A percentile compares a stretch with the other conserved stretches of the same genome.
Conservation (phyloP, 176 grass and related monocot species). For the Zea luxurians region DNA sequence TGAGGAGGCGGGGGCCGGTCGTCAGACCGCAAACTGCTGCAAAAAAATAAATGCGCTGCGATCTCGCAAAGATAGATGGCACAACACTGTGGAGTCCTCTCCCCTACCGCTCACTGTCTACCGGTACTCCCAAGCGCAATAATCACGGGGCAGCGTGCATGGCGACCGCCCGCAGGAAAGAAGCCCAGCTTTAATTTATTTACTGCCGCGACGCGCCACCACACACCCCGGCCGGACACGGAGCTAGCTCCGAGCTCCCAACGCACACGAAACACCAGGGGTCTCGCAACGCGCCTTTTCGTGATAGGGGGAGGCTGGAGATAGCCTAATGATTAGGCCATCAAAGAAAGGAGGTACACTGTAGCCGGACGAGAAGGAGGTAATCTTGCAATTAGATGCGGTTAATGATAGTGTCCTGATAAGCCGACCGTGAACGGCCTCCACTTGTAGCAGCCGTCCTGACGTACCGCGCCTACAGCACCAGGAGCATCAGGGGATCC, state of each 20-base stretch:
- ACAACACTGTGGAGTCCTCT: not conserved
- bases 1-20: constrained; percentile 12
- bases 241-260: not conserved
- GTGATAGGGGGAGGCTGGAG: no score
- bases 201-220: constrained; percentile 26
- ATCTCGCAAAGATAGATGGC: not conserved
- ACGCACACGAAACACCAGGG: not conserved
- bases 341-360: not conserved
- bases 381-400: constrained; percentile 28
- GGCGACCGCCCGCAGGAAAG: not conserved
- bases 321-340: constrained; percentile 33
- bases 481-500: not conserved
- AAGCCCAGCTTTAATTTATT: constrained; percentile 4
- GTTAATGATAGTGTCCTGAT: not conserved
- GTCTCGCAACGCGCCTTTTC: not conserved
- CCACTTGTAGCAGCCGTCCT: not conserved
- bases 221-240: not conserved
- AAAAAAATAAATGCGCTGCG: constrained; percentile 4
- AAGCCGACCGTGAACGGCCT: not conserved
- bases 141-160: constrained; percentile 27
- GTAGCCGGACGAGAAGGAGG: not conserved
- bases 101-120: not conserved
- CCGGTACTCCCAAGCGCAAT: not conserved
- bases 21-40: constrained; percentile 29
- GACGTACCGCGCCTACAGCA: not conserved